A percentile compares a stretch with the other conserved stretches of the same genome.
phyloP scores from a whole-genome alignment of 2,329 filamentous ascomycete species.

The Venturia carpophila region DNA sequence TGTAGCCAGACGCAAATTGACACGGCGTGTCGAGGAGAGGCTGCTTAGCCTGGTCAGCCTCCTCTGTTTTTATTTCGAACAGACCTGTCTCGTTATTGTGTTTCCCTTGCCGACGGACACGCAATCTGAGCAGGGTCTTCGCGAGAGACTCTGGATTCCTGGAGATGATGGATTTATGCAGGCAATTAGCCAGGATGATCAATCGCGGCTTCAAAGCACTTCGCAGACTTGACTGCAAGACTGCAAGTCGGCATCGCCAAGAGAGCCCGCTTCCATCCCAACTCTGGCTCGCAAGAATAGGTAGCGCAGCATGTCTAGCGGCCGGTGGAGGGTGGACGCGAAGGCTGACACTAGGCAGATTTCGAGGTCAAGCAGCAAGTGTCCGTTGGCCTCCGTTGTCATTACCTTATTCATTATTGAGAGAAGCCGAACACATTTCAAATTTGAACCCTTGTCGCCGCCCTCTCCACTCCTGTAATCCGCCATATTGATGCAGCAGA shows the following conservation, averaged over 20 bases:
- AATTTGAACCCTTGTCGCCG: background rate
- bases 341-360: background rate
- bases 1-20: background rate
- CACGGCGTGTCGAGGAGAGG: too few relatives aligned
- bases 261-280: background rate
- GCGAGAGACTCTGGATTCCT: too few relatives aligned
- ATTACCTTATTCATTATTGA: too few relatives aligned
- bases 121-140: background rate
- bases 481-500: background rate
- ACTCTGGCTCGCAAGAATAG: background rate
- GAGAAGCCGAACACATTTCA: background rate
- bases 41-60: too few relatives aligned
- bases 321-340: background rate
- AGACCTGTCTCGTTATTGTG: background rate
- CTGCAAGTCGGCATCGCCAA: background rate
- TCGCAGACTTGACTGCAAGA: background rate
- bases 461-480: background rate
- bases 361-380: background rate
- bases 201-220: too few relatives aligned
- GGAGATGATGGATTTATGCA: too few relatives aligned
- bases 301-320: background rate
- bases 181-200: too few relatives aligned
- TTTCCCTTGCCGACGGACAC: background rate
- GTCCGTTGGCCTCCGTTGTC: background rate
- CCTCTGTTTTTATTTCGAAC: too few relatives aligned